Percentiles rank a stretch among this genome's conserved stretches.
phyloP scores from a whole-genome alignment of 2,329 filamentous ascomycete genomes.

The Nemania sp. region DNA sequence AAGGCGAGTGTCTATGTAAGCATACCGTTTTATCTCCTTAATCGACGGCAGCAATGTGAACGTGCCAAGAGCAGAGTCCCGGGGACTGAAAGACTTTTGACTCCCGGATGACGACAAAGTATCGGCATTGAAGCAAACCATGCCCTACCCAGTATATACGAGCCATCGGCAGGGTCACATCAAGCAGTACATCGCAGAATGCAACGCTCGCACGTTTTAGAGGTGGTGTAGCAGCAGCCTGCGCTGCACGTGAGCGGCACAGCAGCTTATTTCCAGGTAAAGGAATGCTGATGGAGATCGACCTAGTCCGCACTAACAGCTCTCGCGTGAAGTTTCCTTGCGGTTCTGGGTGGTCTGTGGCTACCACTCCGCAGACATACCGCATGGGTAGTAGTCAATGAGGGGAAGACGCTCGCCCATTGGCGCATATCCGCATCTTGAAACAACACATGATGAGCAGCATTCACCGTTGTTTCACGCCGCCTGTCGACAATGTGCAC shows the following conservation, averaged over 20 bases:
- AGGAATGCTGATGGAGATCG: slow-evolving; percentile 23
- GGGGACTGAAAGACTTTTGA: not conserved
- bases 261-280: slow-evolving; percentile 25
- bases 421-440: slow-evolving; percentile 23
- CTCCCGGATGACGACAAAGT: slow-evolving; percentile 1
- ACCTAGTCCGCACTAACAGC: slow-evolving; percentile 15
- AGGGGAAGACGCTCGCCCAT: slow-evolving; percentile 27
- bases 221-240: slow-evolving; percentile 25
- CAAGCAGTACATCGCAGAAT: slow-evolving; percentile 21
- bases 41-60: not conserved
- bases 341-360: not conserved
- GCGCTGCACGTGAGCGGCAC: slow-evolving; percentile 34
- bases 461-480: slow-evolving; percentile 29
- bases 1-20: not conserved
- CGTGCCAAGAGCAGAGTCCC: not conserved
- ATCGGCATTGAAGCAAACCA: slow-evolving; percentile 10
- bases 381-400: slow-evolving; percentile 8
- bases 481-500: slow-evolving; percentile 13
- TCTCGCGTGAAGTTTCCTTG: slow-evolving; percentile 18
- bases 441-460: slow-evolving; percentile 30
- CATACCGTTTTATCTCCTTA: too few species aligned
- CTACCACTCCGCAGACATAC: slow-evolving; percentile 7
- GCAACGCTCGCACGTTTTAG: slow-evolving; percentile 38
- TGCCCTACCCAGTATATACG: not conserved
- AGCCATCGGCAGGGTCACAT: slow-evolving; percentile 28